Base-by-base conservation (phyloP, 148 eudicot species). In the Gaultheria prostrata region DNA sequence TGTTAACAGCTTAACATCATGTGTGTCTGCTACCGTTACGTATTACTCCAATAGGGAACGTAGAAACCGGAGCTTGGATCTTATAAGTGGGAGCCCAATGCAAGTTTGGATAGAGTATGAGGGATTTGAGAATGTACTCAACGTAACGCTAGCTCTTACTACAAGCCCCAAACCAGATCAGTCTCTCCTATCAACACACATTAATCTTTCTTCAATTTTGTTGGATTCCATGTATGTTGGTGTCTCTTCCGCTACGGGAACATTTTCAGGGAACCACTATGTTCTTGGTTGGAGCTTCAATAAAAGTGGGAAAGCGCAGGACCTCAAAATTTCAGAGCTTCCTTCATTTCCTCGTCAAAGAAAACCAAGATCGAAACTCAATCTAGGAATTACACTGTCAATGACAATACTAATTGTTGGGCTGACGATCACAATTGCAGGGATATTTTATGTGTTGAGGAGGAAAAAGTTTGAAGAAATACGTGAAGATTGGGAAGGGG, bases 41-140 rank as follows among this genome's bases (percentile, higher is more conserved):
- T 90, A 90, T 82, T 84, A 65, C 59, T 87, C 82, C 63, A 86
- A 82, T 2, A 4, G 57, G 20, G 84, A 86, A 39, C 53, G 83
- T 13, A 35, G 0, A 8, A 78, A 75, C 14, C 71, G 50, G 61
- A 84, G 48, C 80, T 39, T 89, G 20, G 67, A 15, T 8, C 87
- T 88, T 33, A 69, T 87, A 20, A 85, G 89, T 24, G 88, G 86
- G 48, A 84, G 78, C 59, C 82, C 89, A 11, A 77, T 88, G 82
- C 86, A 90, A 35, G 51, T 88, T 14, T 88, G 92, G 92, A 82
- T 90, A 33, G 86, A 90, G 15, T 90, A 90, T 77, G 88, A 87
- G 67, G 85, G 70, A 26, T 24, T 32, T 1, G 65, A 79, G 49
- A 87, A 83, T 82, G 77, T 80, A 26, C 85, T 88, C 10, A 39